Evolutionary conservation across 2,329 filamentous ascomycete species (phyloP).

Genomic region (Stylonectria norvegica): DNA sequence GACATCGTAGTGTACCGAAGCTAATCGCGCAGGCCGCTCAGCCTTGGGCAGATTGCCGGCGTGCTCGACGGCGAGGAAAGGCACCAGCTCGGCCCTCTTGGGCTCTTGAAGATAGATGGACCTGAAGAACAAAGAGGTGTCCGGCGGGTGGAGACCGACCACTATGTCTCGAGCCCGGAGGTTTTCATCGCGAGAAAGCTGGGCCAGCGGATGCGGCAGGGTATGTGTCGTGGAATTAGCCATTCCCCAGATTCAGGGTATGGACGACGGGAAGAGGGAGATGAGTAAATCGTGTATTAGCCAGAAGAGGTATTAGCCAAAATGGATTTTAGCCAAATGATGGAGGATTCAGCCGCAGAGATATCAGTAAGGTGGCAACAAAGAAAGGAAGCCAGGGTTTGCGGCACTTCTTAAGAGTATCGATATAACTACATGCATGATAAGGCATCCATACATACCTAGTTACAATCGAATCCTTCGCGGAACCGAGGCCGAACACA

Average conservation of each 20-base stretch:
- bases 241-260: background rate
- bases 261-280: too few species aligned
- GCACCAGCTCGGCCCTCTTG: constrained; percentile 53
- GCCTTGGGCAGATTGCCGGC: constrained; percentile 43
- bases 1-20: constrained; percentile 45
- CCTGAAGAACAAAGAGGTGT: constrained; percentile 44
- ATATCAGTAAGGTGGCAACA: too few species aligned
- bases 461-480: too few species aligned
- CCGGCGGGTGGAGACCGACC: constrained; percentile 30
- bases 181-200: constrained; percentile 49
- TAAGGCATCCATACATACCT: too few species aligned
- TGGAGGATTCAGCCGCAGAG: too few species aligned
- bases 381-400: too few species aligned
- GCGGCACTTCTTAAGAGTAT: too few species aligned
- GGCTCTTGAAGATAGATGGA: constrained; percentile 63
- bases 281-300: too few species aligned
- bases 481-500: too few species aligned
- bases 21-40: constrained; percentile 43
- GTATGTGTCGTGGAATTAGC: background rate
- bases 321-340: too few species aligned
- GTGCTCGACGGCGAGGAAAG: constrained; percentile 61
- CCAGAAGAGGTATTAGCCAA: too few species aligned
- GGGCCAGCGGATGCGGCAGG: constrained; percentile 45
- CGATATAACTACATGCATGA: too few species aligned
- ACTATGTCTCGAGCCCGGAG: constrained; percentile 44